Evolutionary conservation across 371 early-diverging fungal genomes (phyloP), one percentile per base, ranked within the genome.

Genomic region (Mucor plumbeus): DNA sequence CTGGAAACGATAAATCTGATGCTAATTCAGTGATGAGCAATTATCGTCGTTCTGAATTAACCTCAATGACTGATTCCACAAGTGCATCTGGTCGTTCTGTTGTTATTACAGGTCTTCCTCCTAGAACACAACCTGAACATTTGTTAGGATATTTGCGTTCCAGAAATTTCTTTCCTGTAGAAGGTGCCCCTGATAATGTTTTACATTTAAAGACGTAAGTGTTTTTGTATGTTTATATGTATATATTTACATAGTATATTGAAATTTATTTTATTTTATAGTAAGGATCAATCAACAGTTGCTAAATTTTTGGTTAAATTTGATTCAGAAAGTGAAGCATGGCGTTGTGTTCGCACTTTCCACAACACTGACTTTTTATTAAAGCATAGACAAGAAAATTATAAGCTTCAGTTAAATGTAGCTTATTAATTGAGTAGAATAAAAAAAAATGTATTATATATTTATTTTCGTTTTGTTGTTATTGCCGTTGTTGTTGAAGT

Each of bases 271-370:
- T 26, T 26, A 26, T 26, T 26, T 26, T 31, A 34, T 67, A 82
- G 80, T 21, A 74, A 69, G 55, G 40, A 71, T 8, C 70, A 65
- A 54, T 64, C 79, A 0, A 66, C 69, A n/a, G 76, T 77, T 3
- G 63, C 72, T 41, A 83, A 79, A 55, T 83, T 79, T 39, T 65
- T 83, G 38, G 73, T 83, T 31, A 83, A 79, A 47, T 80, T 83
- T 71, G 81, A 76, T 14, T 77, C 81, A 14, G 83, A 83, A 63
- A 70, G 79, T 40, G 83, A 83, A 68, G 83, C 83, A 67, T 83
- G 81, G 81, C 71, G 83, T 61, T 79, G 79, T 41, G 83, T 83
- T 34, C 79, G 83, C 44, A 59, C 71, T 43, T 79, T 83, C 69
- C 83, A 83, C 40, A 83, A 83, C 59, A 65, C 68, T 8, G 63